Conservation (phyloP, 2,329 filamentous ascomycete genomes). For the Trichoderma polysporum region DNA sequence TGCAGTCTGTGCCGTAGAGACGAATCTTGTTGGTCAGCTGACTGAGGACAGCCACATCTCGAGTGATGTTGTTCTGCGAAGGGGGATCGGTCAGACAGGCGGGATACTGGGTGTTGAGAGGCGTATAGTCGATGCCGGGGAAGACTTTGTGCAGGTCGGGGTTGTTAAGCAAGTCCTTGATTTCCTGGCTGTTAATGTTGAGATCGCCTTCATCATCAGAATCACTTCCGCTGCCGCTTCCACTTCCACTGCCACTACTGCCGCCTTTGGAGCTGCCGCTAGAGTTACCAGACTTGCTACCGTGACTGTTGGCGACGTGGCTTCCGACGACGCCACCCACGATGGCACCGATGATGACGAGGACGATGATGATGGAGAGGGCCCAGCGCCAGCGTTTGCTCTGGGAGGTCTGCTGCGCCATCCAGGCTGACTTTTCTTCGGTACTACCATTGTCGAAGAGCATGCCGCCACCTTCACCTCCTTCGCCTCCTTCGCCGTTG, state of each 20-base stretch:
- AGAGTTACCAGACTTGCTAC: constrained; percentile 37
- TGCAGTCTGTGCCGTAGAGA: constrained; percentile 94
- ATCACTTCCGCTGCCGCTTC: constrained; percentile 51
- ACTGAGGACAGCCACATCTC: constrained; percentile 84
- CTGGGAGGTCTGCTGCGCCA: constrained; percentile 46
- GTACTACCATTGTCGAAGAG: constrained; percentile 15
- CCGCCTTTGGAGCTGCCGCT: constrained; percentile 24
- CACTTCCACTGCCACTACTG: constrained; percentile 24
- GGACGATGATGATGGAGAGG: constrained; percentile 61
- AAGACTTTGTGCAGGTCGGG: constrained; percentile 85
- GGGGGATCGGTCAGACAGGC: constrained; percentile 74
- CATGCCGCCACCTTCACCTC: constrained; percentile 24
- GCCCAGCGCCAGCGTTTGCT: constrained; percentile 70
- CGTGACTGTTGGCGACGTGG: constrained; percentile 55
- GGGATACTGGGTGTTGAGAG: constrained; percentile 86
- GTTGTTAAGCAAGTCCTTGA: constrained; percentile 80
- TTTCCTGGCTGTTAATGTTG: constrained; percentile 70
- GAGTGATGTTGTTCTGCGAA: constrained; percentile 91
- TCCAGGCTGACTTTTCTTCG: constrained; percentile 25
- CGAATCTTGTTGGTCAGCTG: constrained; percentile 86
- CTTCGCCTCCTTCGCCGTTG: not conserved
- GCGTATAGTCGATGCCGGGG: constrained; percentile 92
- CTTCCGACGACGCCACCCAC: constrained; percentile 74
- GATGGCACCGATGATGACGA: constrained; percentile 69
- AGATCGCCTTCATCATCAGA: constrained; percentile 70